Evolutionary conservation across 345 rosid genomes (phyloP), one percentile per base, ranked within the genome.

Genomic region (Dipteronia sinensis): DNA sequence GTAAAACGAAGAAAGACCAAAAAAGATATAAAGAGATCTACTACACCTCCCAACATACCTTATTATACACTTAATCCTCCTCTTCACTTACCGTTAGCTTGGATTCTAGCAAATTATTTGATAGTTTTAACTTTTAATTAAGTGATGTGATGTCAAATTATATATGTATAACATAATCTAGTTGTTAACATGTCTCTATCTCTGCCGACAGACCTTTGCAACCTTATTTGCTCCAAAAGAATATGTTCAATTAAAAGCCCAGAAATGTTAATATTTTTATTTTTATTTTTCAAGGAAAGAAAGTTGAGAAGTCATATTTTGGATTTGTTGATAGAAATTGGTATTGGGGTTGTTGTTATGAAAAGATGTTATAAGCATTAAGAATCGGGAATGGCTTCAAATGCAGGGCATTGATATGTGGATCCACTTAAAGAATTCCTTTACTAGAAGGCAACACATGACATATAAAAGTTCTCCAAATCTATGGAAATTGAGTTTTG

Each of bases 251-350:
- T 19, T 6, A 7, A 34, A 34, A 11, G n/a, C 7, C 19, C 13
- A 40, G 3, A 51, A 62, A 15, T 10, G 7, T 2, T 0, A 31
- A 75, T 7, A 59, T 11, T 46, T 34, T 34, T 34, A 34, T 34
- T 34, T 31, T 4, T 34, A 31, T 34, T 34, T 34, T 77, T 77
- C 66, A 22, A 47, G 31, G 80, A 65, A 66, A 75, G 80, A 58
- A 66, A 75, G 84, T 27, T 81, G 78, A 69, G 80, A 56, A 47
- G 84, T 81, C 78, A 68, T 67, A 0, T 13, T 29, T 27, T 65
- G 62, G 58, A 34, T n/a, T 42, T 64, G 71, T 49, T 15, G 53
- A 47, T 27, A 2, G 16, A 49, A 65, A 20, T 11, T 1, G 51
- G 9, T 56, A 17, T 56, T 29, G 12, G 59, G 1, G 23, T 51